These are phyloP conservation scores for Monosporascus sp. DNA, from an alignment of 2,329 filamentous ascomycete genomes.

Conservation along the genomic window DNA sequence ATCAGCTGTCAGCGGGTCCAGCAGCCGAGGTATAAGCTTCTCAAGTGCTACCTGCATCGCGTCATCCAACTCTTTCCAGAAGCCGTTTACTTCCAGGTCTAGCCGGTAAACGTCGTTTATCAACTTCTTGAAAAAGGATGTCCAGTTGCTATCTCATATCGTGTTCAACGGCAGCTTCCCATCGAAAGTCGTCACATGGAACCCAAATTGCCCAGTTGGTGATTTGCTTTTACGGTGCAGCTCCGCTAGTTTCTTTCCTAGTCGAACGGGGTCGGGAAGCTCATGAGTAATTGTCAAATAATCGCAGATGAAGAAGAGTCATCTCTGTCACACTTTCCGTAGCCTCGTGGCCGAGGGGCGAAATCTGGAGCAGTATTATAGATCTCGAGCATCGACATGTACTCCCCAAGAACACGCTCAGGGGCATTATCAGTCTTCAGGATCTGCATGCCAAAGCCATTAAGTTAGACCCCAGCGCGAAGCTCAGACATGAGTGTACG, in stretches of 20 bases:
- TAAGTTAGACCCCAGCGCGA: neutral
- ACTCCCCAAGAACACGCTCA: conserved; percentile 10
- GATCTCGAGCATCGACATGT: conserved; percentile 7
- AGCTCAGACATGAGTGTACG: too few relatives aligned
- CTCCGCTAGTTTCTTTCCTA: conserved; percentile 13
- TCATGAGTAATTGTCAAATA: conserved; percentile 4
- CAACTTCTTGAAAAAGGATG: conserved; percentile 15
- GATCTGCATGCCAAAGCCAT: neutral
- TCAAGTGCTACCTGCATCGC: conserved; percentile 7
- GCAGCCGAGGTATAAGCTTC: conserved; percentile 12
- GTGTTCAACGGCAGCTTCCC: conserved; percentile 7
- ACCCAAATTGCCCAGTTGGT: conserved; percentile 16
- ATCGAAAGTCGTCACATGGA: conserved; percentile 12
- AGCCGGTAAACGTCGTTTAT: conserved; percentile 14
- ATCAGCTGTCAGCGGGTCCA: conserved; percentile 7
- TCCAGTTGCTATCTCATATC: conserved; percentile 9
- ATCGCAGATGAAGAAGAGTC: conserved; percentile 12
- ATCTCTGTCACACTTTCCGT: conserved; percentile 1
- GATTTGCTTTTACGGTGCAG: conserved; percentile 17
- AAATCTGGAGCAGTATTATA: conserved; percentile 6
- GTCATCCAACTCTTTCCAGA: conserved; percentile 14
- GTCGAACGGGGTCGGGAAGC: conserved; percentile 10
- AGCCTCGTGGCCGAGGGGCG: conserved; percentile 7
- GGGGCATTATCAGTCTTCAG: conserved; percentile 4
- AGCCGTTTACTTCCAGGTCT: conserved; percentile 15